Base-by-base conservation (phyloP, 352 stramenopile species). In the Phytophthora melonis region DNA sequence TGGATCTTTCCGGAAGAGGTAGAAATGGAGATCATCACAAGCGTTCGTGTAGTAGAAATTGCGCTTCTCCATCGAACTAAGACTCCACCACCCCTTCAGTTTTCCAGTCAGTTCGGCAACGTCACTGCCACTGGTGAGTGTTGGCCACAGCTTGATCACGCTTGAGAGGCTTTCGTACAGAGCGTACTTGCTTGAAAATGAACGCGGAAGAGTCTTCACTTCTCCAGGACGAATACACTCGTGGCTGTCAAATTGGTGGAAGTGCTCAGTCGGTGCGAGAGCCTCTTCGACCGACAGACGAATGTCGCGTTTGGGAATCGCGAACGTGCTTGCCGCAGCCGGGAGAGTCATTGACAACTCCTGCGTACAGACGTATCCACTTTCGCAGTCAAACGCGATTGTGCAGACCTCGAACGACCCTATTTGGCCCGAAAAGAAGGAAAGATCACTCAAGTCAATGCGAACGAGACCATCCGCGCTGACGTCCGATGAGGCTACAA, bases 1-100 rank as follows among this genome's bases (percentile, higher is more conserved):
- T 43, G 52, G 72, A 63, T 92, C 84, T 68, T 84, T 87, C 39
- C 77, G 75, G 70, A 70, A 87, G 10, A 92, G 55, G 53, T 86
- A 92, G n/a, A 90, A 76, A 63, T 92, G 68, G 8, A 92, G 41
- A 67, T 90, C 82, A 58, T 87, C 76, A 49, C 71, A 86, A 1
- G 76, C 76, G 36, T 90, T 79, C 16, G 47, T 32, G 50, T 72
- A 87, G 72, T 89, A 92, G 36, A 83, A 73, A 16, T 23, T 52
- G 23, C 56, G 19, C 60, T 87, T 89, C 34, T 80, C 68, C 0
- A 27, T 16, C 5, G 23, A 14, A 34, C 36, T 68, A 23, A 85
- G 25, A 0, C 21, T 34, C 11, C 57, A 57, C 84, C 82, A 92
- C 4, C 18, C 23, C 21, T 73, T 79, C n/a, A 92, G 25, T 30